Evolutionary conservation across 2,329 filamentous ascomycete species (phyloP).

Genomic region (Colletotrichum coccodes): DNA sequence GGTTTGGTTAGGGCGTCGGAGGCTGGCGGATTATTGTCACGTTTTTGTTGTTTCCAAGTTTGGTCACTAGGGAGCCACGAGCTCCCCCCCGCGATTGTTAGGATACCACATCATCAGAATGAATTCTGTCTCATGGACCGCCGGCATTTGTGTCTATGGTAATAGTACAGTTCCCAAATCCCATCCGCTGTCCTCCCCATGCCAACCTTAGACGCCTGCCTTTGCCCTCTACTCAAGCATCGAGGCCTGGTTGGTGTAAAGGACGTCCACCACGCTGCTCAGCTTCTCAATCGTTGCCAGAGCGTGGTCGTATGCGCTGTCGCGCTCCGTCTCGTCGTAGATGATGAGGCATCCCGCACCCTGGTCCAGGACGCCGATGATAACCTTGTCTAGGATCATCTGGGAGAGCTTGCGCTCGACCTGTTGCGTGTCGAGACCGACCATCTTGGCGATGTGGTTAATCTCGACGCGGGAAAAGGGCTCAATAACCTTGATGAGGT

Average conservation of each 20-base stretch:
- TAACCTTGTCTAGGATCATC: conserved; percentile 99
- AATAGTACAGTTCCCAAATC: conserved; percentile 37
- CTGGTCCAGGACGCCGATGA: conserved; percentile 96
- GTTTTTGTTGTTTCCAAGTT: not conserved
- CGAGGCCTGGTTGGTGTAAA: conserved; percentile 98
- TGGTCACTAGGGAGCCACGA: conserved; percentile 12
- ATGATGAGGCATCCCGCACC: conserved; percentile 98
- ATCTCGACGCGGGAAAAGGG: conserved; percentile 98
- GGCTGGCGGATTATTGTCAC: not conserved
- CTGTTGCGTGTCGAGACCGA: conserved; percentile 93
- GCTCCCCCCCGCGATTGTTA: conserved; percentile 18
- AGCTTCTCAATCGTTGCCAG: conserved; percentile 96
- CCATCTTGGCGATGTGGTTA: conserved; percentile 96
- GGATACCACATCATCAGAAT: conserved; percentile 34
- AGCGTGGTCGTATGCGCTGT: conserved; percentile 94
- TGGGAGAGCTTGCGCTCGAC: conserved; percentile 98
- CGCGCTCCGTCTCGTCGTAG: conserved; percentile 92
- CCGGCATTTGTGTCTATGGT: conserved; percentile 36
- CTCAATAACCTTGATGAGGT: conserved; percentile 99
- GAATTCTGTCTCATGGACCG: conserved; percentile 32
- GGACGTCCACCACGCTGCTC: conserved; percentile 94
- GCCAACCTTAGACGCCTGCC: conserved; percentile 22
- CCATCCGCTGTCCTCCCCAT: conserved; percentile 15
- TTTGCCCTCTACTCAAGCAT: conserved; percentile 79
- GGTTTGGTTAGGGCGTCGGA: conserved; percentile 14